Conservation (phyloP, 148 eudicot genomes). For the Talinum fruticosum region DNA sequence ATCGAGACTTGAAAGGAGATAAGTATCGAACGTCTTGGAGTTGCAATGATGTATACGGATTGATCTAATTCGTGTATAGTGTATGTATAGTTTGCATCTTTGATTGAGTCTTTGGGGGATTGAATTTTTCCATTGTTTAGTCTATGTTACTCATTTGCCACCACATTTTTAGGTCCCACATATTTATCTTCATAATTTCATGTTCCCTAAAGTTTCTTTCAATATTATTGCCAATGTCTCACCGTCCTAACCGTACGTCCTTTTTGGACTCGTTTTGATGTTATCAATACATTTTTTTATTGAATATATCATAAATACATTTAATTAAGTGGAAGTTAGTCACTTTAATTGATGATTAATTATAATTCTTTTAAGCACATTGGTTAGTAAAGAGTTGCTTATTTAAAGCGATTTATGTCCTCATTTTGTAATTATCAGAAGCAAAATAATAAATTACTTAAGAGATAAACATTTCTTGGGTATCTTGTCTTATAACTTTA, state of each 20-base stretch:
- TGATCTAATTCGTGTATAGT: background rate
- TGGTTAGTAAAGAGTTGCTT: background rate
- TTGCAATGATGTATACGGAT: too few species aligned
- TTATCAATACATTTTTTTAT: background rate
- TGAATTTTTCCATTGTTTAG: background rate
- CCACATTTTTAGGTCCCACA: conserved; percentile 11
- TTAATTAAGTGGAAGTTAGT: background rate
- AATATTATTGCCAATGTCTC: conserved; percentile 22
- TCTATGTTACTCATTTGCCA: background rate
- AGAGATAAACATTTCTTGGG: too few species aligned
- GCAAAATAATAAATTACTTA: too few species aligned
- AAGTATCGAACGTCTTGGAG: too few species aligned
- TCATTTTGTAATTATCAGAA: too few species aligned
- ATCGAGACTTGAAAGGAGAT: too few species aligned
- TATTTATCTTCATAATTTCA: conserved; percentile 8
- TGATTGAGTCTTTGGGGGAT: background rate
- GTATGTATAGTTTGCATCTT: background rate
- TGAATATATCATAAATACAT: background rate
- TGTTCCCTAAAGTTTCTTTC: conserved; percentile 19
- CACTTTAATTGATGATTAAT: background rate
- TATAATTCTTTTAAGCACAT: background rate
- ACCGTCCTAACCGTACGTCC: conserved; percentile 28
- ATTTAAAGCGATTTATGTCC: background rate
- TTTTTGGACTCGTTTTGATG: conserved; percentile 18
- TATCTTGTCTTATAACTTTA: too few species aligned